Percentiles rank a stretch among this genome's conserved stretches.
Conservation (phyloP, 1,284 basidiomycete species). For the Malassezia psittaci region DNA sequence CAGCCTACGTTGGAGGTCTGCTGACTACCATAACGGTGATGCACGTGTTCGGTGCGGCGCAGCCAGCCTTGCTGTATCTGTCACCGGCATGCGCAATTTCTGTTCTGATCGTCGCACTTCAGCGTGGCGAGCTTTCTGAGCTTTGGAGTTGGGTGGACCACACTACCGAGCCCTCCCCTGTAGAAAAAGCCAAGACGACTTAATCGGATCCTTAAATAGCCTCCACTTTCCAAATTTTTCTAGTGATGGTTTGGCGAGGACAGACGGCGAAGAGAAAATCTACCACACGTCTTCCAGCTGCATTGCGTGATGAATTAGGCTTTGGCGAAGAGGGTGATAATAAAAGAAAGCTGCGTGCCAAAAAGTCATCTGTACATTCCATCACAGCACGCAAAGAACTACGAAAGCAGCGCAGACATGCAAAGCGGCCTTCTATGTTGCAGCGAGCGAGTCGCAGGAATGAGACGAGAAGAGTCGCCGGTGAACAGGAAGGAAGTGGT, state of each 20-base stretch:
- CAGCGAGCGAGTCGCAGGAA: background rate
- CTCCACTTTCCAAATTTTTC: constrained; percentile 2
- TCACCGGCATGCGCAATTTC: constrained; percentile 53
- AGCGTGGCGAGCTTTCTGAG: constrained; percentile 46
- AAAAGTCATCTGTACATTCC: background rate
- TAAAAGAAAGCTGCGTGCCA: background rate
- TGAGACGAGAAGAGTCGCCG: background rate
- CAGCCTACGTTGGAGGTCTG: constrained; percentile 70
- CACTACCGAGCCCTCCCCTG: background rate
- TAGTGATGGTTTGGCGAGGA: background rate
- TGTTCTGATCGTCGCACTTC: constrained; percentile 45
- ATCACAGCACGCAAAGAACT: constrained; percentile 9
- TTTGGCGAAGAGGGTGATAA: constrained; percentile 5
- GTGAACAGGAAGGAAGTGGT: background rate
- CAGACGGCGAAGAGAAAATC: constrained; percentile 20
- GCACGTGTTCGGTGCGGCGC: constrained; percentile 68
- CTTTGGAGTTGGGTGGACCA: constrained; percentile 37
- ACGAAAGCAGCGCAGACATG: constrained; percentile 12
- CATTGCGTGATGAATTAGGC: constrained; percentile 38
- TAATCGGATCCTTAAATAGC: background rate
- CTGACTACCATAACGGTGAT: constrained; percentile 73
- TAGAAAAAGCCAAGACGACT: background rate
- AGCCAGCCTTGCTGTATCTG: constrained; percentile 86
- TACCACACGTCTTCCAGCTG: constrained; percentile 35
- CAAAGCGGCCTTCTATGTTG: constrained; percentile 2